Conservation (phyloP, 352 stramenopile genomes). For the Phytopythium ostracodes region DNA sequence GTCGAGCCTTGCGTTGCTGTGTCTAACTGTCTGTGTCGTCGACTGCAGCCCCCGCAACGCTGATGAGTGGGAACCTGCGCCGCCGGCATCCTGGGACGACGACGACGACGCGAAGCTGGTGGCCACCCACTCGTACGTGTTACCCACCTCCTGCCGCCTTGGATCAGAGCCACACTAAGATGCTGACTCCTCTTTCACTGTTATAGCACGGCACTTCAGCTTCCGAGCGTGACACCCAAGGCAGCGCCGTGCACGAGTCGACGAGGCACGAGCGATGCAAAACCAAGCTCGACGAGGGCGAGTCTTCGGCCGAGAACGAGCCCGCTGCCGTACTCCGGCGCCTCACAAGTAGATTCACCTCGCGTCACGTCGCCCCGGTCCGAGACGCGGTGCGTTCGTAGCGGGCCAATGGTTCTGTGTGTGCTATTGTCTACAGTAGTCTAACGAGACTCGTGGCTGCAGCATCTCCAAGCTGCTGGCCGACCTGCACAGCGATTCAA, state of each 20-base stretch:
- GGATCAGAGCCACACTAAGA: neutral
- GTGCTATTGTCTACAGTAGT: neutral
- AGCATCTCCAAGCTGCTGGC: slow-evolving; percentile 49
- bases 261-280: neutral
- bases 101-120: slow-evolving; percentile 15
- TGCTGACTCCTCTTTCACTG: neutral
- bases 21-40: neutral
- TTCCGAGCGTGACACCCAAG: slow-evolving; percentile 1
- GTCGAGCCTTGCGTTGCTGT: neutral
- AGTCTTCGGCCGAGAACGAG: neutral
- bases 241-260: neutral
- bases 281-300: neutral
- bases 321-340: neutral
- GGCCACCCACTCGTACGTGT: neutral
- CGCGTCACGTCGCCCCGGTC: slow-evolving; percentile 6
- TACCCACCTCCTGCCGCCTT: neutral
- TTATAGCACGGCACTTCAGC: neutral
- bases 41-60: neutral
- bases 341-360: neutral
- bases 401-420: neutral
- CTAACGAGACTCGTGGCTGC: neutral
- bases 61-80: slow-evolving; percentile 41
- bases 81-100: neutral
- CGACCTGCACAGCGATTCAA: slow-evolving; percentile 54
- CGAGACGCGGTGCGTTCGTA: slow-evolving; percentile 10